phyloP scores from a whole-genome alignment of 2,329 filamentous ascomycete genomes.

The Colletotrichum lentis region DNA sequence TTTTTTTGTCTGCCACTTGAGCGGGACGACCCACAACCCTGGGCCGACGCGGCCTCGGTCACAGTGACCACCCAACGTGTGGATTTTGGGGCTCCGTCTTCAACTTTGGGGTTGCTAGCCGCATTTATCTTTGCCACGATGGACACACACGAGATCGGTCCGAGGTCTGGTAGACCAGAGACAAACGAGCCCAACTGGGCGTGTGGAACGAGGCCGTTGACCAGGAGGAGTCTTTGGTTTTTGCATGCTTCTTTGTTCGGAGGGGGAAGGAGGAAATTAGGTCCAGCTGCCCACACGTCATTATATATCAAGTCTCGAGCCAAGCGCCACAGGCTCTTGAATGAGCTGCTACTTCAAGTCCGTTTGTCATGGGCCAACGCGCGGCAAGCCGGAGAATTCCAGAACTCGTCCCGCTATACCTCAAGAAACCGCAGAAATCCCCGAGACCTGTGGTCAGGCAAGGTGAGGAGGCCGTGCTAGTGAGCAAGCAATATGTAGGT shows the following conservation, averaged over 20 bases:
- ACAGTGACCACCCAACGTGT: neutral
- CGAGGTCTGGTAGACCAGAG: neutral
- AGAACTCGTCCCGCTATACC: neutral
- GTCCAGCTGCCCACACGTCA: neutral
- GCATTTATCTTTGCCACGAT: neutral
- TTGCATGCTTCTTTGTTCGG: neutral
- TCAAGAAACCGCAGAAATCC: neutral
- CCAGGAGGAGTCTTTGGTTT: neutral
- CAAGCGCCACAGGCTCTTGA: neutral
- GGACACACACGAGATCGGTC: neutral
- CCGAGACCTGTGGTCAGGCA: neutral
- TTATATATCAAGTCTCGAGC: neutral
- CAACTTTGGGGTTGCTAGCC: neutral
- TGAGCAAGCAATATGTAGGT: slow-evolving; percentile 17
- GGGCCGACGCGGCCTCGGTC: neutral
- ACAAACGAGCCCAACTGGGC: neutral
- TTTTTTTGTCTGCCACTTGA: neutral
- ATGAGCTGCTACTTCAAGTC: neutral
- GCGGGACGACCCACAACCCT: neutral
- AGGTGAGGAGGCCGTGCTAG: neutral
- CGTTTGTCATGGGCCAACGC: neutral
- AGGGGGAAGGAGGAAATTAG: neutral
- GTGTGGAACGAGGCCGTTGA: neutral
- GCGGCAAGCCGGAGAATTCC: neutral
- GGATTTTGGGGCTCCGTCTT: neutral